Conservation (phyloP, 2,329 filamentous ascomycete genomes). For the Cercospora sp. region DNA sequence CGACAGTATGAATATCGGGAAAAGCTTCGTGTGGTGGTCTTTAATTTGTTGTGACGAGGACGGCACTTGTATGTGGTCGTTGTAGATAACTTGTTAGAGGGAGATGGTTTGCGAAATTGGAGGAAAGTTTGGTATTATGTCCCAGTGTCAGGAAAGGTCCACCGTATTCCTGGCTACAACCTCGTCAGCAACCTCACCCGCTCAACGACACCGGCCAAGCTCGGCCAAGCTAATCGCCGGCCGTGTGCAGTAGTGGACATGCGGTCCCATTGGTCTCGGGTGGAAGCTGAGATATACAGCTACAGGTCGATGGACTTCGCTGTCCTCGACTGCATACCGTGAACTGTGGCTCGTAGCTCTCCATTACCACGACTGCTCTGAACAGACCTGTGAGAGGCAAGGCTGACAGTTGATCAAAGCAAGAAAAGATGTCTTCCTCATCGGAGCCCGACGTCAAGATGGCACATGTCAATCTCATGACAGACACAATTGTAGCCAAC, state of each 20-base stretch:
- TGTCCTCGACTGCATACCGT: not conserved
- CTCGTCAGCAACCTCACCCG: too few relatives aligned
- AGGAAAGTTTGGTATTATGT: not conserved
- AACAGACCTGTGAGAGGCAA: not conserved
- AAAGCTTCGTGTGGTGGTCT: not conserved
- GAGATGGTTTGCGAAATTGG: not conserved
- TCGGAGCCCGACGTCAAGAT: slow-evolving; percentile 16
- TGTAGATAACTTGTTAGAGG: not conserved
- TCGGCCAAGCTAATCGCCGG: not conserved
- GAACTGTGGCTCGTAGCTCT: not conserved
- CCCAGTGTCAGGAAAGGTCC: not conserved
- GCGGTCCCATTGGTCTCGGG: not conserved
- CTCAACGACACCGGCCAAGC: not conserved
- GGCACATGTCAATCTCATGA: slow-evolving; percentile 28
- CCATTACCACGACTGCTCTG: not conserved
- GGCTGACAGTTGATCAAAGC: not conserved
- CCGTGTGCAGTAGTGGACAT: not conserved
- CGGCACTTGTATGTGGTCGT: not conserved
- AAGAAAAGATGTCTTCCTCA: not conserved
- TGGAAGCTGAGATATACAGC: not conserved
- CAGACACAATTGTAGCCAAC: slow-evolving; percentile 24
- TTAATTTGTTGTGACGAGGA: not conserved
- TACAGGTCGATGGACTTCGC: not conserved
- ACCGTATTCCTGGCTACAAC: not conserved
- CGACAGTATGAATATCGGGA: not conserved